A percentile compares a stretch with the other conserved stretches of the same genome.
These are phyloP conservation scores for Candida railenensis DNA, from an alignment of 805 yeast genomes.

Conservation along the genomic window DNA sequence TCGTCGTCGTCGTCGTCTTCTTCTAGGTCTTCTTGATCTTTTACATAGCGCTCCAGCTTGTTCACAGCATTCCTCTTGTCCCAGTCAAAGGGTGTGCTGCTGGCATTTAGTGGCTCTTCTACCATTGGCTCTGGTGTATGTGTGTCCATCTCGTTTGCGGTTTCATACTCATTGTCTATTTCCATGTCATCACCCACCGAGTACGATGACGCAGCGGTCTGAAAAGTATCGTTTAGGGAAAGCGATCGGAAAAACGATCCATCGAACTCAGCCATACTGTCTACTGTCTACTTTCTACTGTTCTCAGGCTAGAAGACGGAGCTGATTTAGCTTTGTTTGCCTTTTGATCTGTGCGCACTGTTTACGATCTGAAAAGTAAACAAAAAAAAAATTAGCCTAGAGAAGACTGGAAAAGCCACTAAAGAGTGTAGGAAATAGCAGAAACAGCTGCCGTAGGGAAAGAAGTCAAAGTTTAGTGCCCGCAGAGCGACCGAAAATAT, in stretches of 20 bases:
- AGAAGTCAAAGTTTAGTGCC: too few relatives aligned
- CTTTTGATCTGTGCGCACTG: conserved; percentile 3
- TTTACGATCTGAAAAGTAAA: conserved; percentile 5
- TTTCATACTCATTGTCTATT: conserved; percentile 10
- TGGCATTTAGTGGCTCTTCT: not conserved
- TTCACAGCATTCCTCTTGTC: conserved; percentile 1
- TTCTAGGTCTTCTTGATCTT: conserved; percentile 7
- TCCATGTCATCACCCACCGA: conserved; percentile 17
- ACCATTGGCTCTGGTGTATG: conserved; percentile 6
- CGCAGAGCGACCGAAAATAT: too few relatives aligned
- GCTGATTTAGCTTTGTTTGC: too few relatives aligned
- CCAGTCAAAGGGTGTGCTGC: conserved; percentile 7
- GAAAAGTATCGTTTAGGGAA: conserved; percentile 19
- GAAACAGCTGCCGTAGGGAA: too few relatives aligned
- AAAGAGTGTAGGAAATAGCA: too few relatives aligned
- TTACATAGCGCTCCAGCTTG: conserved; percentile 11
- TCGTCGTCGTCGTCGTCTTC: conserved; percentile 6
- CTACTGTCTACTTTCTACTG: too few relatives aligned
- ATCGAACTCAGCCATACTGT: conserved; percentile 20
- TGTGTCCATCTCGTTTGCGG: conserved; percentile 1
- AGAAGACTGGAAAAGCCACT: too few relatives aligned
- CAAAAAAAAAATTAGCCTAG: conserved; percentile 1
- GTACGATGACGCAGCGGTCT: conserved; percentile 1
- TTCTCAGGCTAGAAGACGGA: too few relatives aligned
- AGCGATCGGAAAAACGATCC: conserved; percentile 22